Conservation (phyloP, 2,329 filamentous ascomycete genomes). For the Neofusicoccum laricinum region DNA sequence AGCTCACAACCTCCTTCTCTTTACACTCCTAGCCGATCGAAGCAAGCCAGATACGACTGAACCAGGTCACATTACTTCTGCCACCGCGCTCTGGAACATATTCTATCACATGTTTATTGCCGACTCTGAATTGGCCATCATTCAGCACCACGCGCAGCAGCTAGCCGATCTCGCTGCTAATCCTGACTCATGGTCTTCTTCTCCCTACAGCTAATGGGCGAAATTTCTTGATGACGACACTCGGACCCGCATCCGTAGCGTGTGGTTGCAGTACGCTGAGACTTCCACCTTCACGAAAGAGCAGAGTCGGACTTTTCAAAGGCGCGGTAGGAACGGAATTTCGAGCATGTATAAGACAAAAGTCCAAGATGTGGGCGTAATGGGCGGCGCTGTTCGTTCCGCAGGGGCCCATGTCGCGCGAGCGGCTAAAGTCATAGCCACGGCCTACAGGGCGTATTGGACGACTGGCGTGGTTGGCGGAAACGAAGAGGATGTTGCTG, state of each 20-base stretch:
- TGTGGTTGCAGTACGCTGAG: conserved; percentile 41
- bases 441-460: conserved; percentile 28
- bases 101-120: conserved; percentile 56
- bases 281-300: not conserved
- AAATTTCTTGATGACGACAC: conserved; percentile 51
- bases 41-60: not conserved
- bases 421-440: not conserved
- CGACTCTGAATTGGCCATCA: conserved; percentile 31
- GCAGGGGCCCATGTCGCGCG: too few species aligned
- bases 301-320: not conserved
- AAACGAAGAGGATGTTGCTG: conserved; percentile 16
- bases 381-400: not conserved
- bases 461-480: conserved; percentile 22
- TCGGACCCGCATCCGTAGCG: conserved; percentile 37
- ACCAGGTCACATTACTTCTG: not conserved
- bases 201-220: conserved; percentile 45
- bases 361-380: not conserved
- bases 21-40: conserved; percentile 47
- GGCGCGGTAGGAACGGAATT: not conserved
- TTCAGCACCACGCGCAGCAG: conserved; percentile 46
- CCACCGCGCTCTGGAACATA: conserved; percentile 45
- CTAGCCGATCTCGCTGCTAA: conserved; percentile 39
- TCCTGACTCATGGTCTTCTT: conserved; percentile 44
- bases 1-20: conserved; percentile 54
- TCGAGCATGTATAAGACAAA: not conserved